Evolutionary conservation across 148 eudicot species (phyloP).

Genomic region (Chenopodium album): DNA sequence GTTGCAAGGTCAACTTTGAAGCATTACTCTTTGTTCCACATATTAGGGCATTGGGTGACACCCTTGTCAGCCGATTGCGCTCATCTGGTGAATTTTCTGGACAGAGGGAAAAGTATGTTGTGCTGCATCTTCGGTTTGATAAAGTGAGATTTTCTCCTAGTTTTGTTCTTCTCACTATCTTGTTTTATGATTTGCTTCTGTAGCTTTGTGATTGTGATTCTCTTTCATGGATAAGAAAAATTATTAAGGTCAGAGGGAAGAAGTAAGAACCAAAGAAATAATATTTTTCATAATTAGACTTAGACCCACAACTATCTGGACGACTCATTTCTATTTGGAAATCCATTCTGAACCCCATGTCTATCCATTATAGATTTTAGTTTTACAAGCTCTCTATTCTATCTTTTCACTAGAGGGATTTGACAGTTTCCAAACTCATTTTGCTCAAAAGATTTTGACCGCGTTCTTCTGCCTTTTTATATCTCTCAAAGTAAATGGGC

Average conservation of each 20-base stretch:
- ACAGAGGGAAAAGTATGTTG: conserved; percentile 75
- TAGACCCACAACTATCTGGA: neutral
- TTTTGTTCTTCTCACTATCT: neutral
- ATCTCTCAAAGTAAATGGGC: neutral
- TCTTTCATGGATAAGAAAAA: neutral
- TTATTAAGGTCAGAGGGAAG: neutral
- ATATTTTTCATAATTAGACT: neutral
- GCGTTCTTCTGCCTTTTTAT: neutral
- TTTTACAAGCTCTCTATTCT: neutral
- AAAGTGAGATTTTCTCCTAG: conserved; percentile 49
- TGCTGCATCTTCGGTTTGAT: conserved; percentile 95
- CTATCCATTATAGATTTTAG: neutral
- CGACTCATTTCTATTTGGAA: neutral
- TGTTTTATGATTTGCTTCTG: neutral
- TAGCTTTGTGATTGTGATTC: neutral
- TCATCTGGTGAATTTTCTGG: conserved; percentile 36
- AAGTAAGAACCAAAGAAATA: neutral
- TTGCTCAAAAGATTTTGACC: neutral
- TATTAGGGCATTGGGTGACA: conserved; percentile 66
- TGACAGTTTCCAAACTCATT: neutral
- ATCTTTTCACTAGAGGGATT: neutral
- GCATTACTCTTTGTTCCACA: conserved; percentile 83
- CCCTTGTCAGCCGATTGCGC: conserved; percentile 64
- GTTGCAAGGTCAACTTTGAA: conserved; percentile 92
- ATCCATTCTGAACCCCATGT: neutral